Base-by-base conservation (phyloP, 345 rosid species). In the Boechera retrofracta region DNA sequence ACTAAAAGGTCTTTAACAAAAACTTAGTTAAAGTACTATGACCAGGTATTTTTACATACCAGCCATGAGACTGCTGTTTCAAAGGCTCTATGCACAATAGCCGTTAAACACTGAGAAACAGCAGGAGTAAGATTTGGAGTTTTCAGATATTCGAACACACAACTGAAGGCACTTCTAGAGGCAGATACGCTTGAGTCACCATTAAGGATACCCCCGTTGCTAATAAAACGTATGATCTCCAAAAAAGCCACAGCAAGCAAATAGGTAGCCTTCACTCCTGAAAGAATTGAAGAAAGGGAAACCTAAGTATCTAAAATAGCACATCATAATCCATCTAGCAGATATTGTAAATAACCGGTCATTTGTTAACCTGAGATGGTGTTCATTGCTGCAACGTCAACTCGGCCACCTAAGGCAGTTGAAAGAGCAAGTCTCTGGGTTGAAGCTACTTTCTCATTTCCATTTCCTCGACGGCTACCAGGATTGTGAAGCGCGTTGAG, bases 261-360 rank as follows among this genome's bases (percentile, higher is more conserved):
- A 87, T 93, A 96, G 63, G 97, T 96, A 29, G 99, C 98, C 86
- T 96, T 96, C 73, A 96, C 98, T 60, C 98, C 99, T 96, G 82
- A 70, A 80, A 69, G 76, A 76, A 42, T 73, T 24, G 31, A 71
- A 60, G 64, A 71, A 82, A 74, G 1, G 32, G 45, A 55, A 39
- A 31, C 41, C 54, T 68, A 38, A 47, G 70, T 31, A 69, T 67
- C 54, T 41, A 73, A 73, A 32, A 60, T 54, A 73, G 51, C 65
- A 73, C 32, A 68, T 15, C 45, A 52, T 59, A 51, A 7, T 33
- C 64, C 69, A 66, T 35, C 31, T 61, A n/a, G 42, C 51, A 60
- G 58, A 67, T 58, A 52, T 16, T 48, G 33, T 42, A 66, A 60
- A 21, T 16, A 69, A 51, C 36, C 33, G 33, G 57, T 11, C 12